These are phyloP conservation scores for Aureobasidium sp. DNA, from an alignment of 2,329 filamentous ascomycete genomes.

Conservation along the genomic window DNA sequence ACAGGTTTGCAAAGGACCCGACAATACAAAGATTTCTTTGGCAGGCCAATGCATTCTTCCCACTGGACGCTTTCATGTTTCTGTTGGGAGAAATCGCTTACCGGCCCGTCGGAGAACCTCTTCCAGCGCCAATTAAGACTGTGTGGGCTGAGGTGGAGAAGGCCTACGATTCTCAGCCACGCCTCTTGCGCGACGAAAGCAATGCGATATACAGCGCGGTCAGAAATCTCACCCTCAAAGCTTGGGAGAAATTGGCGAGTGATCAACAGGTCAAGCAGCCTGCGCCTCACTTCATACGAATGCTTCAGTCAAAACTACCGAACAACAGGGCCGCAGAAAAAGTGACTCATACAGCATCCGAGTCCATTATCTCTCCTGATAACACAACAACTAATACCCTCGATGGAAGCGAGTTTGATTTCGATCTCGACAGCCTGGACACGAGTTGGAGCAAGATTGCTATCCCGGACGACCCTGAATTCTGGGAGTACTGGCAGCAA, in stretches of 20 bases:
- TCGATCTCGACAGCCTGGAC: not conserved
- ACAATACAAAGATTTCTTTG: constrained; percentile 43
- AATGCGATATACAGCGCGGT: constrained; percentile 38
- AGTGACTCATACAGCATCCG: not conserved
- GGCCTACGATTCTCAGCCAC: constrained; percentile 38
- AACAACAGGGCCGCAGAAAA: not conserved
- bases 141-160: constrained; percentile 42
- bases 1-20: constrained; percentile 33
- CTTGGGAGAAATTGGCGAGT: constrained; percentile 29
- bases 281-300: not conserved
- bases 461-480: constrained; percentile 1
- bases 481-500: constrained; percentile 13
- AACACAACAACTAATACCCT: constrained; percentile 14
- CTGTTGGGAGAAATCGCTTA: constrained; percentile 29
- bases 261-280: not conserved
- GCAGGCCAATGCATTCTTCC: constrained; percentile 46
- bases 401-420: not conserved
- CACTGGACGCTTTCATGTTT: constrained; percentile 36
- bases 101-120: constrained; percentile 16
- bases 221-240: constrained; percentile 37
- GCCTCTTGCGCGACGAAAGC: constrained; percentile 30
- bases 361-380: not conserved
- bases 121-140: constrained; percentile 21
- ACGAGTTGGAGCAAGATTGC: not conserved
- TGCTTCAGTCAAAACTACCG: not conserved